Percentiles rank a stretch among this genome's conserved stretches.
phyloP scores from a whole-genome alignment of 805 yeast genomes.

The Spathaspora hagerdaliae region DNA sequence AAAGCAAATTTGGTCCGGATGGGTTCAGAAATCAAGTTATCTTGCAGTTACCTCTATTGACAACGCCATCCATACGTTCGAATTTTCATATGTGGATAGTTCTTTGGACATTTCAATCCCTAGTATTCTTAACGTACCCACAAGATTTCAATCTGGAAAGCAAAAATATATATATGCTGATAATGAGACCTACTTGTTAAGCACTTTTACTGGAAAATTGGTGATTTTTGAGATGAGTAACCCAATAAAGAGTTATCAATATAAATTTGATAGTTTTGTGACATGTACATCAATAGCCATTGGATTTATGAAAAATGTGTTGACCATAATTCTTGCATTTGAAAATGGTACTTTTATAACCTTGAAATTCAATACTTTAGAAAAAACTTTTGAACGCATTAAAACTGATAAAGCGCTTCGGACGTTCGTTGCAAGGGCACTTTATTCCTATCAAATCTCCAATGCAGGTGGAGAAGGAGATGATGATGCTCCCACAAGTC shows the following conservation, averaged over 20 bases:
- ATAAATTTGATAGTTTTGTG: neutral
- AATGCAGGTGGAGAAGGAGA: conserved; percentile 9
- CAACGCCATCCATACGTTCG: conserved; percentile 3
- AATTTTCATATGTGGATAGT: neutral
- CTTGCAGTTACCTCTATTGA: conserved; percentile 4
- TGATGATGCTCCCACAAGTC: conserved; percentile 9
- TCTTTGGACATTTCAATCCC: neutral
- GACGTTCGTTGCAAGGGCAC: conserved; percentile 15
- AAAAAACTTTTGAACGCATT: neutral
- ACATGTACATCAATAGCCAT: conserved; percentile 8
- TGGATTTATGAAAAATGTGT: neutral
- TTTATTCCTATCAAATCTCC: conserved; percentile 19
- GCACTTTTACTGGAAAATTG: conserved; percentile 5
- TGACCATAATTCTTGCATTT: conserved; percentile 11
- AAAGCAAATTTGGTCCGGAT: conserved; percentile 12
- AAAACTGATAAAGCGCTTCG: conserved; percentile 8
- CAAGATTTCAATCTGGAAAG: conserved; percentile 5
- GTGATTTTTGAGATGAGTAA: conserved; percentile 1
- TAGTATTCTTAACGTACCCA: neutral
- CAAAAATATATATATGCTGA: neutral
- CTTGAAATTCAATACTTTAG: conserved; percentile 3
- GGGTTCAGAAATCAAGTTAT: conserved; percentile 3
- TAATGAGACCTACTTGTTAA: neutral
- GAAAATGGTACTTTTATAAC: conserved; percentile 19
- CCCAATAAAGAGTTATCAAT: neutral